phyloP scores from a whole-genome alignment of 352 stramenopile species.

The Phytophthora fragariaefolia region DNA sequence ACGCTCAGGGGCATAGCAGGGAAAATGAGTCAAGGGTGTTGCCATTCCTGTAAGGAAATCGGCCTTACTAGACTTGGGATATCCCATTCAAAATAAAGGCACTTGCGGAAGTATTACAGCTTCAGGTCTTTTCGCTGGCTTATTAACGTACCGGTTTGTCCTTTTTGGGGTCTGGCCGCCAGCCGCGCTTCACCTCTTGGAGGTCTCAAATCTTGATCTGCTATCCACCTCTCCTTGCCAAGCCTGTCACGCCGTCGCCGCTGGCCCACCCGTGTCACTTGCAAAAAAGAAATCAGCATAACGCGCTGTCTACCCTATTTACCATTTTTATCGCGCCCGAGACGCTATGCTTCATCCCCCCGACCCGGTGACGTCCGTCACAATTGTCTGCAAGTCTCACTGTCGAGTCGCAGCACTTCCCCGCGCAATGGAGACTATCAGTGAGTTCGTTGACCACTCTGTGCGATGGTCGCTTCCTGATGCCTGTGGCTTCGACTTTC shows the following conservation, averaged over 20 bases:
- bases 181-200: constrained; percentile 3
- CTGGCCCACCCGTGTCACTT: constrained; percentile 28
- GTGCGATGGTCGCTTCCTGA: constrained; percentile 35
- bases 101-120: constrained; percentile 15
- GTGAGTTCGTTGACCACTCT: constrained; percentile 43
- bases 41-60: too few species aligned
- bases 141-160: constrained; percentile 35
- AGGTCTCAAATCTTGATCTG: constrained; percentile 42
- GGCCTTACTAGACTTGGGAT: too few species aligned
- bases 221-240: constrained; percentile 34
- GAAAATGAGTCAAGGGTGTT: constrained; percentile 24
- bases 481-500: constrained; percentile 35
- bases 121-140: constrained; percentile 33
- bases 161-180: constrained; percentile 15
- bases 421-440: constrained; percentile 38
- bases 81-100: not conserved
- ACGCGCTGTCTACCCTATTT: constrained; percentile 20
- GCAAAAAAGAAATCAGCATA: constrained; percentile 29
- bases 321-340: constrained; percentile 19
- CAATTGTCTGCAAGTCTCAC: constrained; percentile 27
- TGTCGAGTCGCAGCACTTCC: constrained; percentile 33
- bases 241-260: constrained; percentile 15
- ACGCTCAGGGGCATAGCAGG: constrained; percentile 13
- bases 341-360: constrained; percentile 33
- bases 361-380: constrained; percentile 27